Evolutionary conservation across 2,329 filamentous ascomycete species (phyloP), one percentile per base, ranked within the genome.

Genomic region (Immersiporthe knoxdaviesiana): DNA sequence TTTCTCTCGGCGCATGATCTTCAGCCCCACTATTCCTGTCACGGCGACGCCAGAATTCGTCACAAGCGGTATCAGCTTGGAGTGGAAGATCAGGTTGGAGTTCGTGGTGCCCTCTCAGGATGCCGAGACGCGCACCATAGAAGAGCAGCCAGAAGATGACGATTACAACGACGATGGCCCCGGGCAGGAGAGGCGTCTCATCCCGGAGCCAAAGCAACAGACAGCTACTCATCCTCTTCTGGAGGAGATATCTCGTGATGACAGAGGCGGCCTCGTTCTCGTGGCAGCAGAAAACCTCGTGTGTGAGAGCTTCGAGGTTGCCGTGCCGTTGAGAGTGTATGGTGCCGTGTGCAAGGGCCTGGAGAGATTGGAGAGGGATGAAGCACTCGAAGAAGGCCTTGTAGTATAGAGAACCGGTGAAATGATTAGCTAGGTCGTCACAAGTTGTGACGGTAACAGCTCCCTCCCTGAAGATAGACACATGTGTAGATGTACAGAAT

Each of bases 241-340:
- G 54, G 94, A 97, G 77, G 88, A 92, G 74, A 87, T 96, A 14
- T 90, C 90, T 8, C 87, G 88, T 64, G 93, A 97, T 76, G 92
- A 97, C 73, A 85, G 93, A 56, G 93, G 93, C 1, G 87, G 90
- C 0, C 79, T 87, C 32, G 87, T 96, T 18, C 83, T 94, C 65
- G 92, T 93, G 21, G 92, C 92, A 0, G 88, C 91, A 64, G 92
- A 97, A 81, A 89, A 89, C 72, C 76, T 97, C 65, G 86, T 90
- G 11, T 95, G 93, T 74, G 94, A 97, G 82, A 97, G 92, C 75
- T 97, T 97, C 79, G 94, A 97, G 79, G 92, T 97, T 60, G 88
- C 90, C 44, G 93, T 97, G 60, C 94, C 94, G 35, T 82, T 97
- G 72, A 88, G 89, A 64, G 92, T 97, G 12, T 97, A 97, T 76